Percentiles rank a stretch among this genome's conserved stretches.
phyloP scores from a whole-genome alignment of 2,329 filamentous ascomycete species.

The Ilyonectria mors-panacis region DNA sequence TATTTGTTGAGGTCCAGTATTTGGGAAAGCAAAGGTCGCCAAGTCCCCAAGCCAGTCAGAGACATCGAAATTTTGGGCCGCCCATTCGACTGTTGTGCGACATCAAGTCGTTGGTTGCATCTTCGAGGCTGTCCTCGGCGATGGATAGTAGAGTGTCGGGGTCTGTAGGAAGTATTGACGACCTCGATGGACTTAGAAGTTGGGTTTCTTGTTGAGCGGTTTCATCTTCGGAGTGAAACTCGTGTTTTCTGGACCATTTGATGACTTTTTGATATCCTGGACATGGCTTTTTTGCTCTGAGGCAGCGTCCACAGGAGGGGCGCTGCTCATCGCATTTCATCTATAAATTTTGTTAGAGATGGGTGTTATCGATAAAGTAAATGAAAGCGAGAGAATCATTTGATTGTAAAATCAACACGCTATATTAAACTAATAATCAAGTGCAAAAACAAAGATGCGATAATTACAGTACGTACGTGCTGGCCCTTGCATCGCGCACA shows the following conservation, averaged over 20 bases:
- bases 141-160: constrained; percentile 1
- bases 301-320: constrained; percentile 31
- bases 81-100: not conserved
- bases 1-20: not conserved
- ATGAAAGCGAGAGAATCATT: not conserved
- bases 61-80: constrained; percentile 6
- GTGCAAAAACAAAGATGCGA: not conserved
- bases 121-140: constrained; percentile 4
- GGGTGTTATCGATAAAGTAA: not conserved
- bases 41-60: constrained; percentile 19
- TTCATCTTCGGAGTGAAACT: constrained; percentile 13
- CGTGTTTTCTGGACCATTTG: constrained; percentile 34
- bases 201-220: not conserved
- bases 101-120: not conserved
- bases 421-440: not conserved
- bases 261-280: constrained; percentile 33
- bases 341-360: constrained; percentile 5
- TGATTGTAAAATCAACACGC: not conserved
- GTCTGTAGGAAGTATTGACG: not conserved
- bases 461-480: constrained; percentile 24
- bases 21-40: constrained; percentile 7
- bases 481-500: constrained; percentile 36
- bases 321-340: constrained; percentile 34
- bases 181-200: constrained; percentile 11
- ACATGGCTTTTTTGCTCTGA: constrained; percentile 23